Evolutionary conservation across 2,329 filamentous ascomycete genomes (phyloP), one percentile per base, ranked within the genome.

Genomic region (Neonectria hederae): DNA sequence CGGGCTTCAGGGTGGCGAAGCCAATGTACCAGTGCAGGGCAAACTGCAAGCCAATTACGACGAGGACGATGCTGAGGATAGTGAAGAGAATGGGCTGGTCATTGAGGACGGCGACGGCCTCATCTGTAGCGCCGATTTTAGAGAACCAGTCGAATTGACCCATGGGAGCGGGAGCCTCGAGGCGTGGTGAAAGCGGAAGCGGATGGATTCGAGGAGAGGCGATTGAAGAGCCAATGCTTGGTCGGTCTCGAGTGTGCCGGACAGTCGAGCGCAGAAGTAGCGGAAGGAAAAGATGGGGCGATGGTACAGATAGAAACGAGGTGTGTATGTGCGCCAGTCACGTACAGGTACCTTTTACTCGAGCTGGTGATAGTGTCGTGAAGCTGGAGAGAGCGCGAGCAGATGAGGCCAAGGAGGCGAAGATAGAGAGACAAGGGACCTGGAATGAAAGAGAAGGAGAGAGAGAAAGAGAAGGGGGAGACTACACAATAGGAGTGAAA

Each of bases 51-150:
- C 80, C 80, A 54, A 88, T 70, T 64, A 78, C 78, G 72, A 86
- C 72, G 60, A 89, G 79, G 63, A 86, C 85, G 74, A 87, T 75
- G 67, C 89, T 67, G 64, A 89, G 83, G 66, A 85, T 84, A 68
- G 82, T 85, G 78, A 89, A 88, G 58, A 89, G 80, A 65, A 84
- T 79, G 22, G 87, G 86, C 76, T 89, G 87, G 72, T 89, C 86
- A 78, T 89, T 88, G 74, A 89, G 80, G 57, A 84, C 83, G 67
- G 85, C 85, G 71, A 89, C 84, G 69, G 86, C 86, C 74, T 87
- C 78, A 38, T 81, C 79, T 19, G 87, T 88, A 53, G 86, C 87
- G 76, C 87, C 87, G 70, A 89, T 83, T 63, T 78, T 82, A 71
- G 73, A 73, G 69, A 89, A 83, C 81, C 84, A 89, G 75, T 84